A percentile compares a stretch with the other conserved stretches of the same genome.
Conservation (phyloP, 2,329 filamentous ascomycete genomes). For the Drechslerella stenobrocha region DNA sequence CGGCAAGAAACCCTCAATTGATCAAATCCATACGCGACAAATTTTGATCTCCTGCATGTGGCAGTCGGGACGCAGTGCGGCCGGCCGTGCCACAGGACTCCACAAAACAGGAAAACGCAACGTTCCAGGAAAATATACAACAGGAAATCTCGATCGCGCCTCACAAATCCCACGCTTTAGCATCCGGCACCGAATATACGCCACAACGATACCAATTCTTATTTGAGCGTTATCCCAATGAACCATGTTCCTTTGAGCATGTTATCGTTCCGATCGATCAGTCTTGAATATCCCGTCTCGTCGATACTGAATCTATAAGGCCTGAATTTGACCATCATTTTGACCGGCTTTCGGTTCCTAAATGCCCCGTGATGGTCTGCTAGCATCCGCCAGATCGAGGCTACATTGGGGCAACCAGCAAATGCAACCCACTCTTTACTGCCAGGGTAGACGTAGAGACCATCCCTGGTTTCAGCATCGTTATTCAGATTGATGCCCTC, state of each 20-base stretch:
- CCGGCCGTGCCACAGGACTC: no score
- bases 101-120: no score
- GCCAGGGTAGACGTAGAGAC: conserved; percentile 18
- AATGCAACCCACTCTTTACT: conserved; percentile 20
- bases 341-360: conserved; percentile 15
- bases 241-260: conserved; percentile 31
- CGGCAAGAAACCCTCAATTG: no score
- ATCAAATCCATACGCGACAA: no score
- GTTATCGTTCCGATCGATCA: conserved; percentile 23
- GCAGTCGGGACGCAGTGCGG: no score
- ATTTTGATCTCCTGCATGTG: no score
- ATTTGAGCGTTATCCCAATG: conserved; percentile 19
- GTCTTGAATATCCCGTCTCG: conserved; percentile 17
- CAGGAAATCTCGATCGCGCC: no score
- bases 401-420: conserved; percentile 18
- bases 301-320: conserved; percentile 23
- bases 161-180: no score
- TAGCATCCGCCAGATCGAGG: conserved; percentile 24
- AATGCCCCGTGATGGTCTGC: conserved; percentile 18
- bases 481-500: conserved; percentile 22
- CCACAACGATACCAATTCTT: no score
- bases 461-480: conserved; percentile 23
- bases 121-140: no score
- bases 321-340: conserved; percentile 22
- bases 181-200: no score